Conservation (phyloP, 2,329 filamentous ascomycete species). For the Aspergillus fijiensis region DNA sequence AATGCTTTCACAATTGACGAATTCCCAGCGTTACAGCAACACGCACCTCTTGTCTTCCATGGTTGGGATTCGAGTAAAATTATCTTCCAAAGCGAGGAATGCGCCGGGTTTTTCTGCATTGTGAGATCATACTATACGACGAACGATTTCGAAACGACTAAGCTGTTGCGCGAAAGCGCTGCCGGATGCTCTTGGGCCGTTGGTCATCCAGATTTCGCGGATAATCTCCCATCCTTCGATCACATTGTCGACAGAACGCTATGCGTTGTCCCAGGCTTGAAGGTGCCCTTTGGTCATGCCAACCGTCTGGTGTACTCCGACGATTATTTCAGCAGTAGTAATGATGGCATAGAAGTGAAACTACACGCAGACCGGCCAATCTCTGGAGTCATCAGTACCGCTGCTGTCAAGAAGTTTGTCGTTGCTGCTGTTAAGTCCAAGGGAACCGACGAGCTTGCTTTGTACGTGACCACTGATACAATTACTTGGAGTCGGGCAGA, state of each 20-base stretch:
- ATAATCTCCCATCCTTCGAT: constrained; percentile 56
- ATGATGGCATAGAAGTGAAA: constrained; percentile 64
- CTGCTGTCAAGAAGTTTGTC: constrained; percentile 80
- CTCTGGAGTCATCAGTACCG: constrained; percentile 76
- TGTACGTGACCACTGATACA: constrained; percentile 85
- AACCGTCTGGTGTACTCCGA: constrained; percentile 80
- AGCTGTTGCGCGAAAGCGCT: constrained; percentile 66
- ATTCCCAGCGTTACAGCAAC: constrained; percentile 9
- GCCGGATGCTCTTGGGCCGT: constrained; percentile 87
- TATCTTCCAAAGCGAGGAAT: constrained; percentile 76
- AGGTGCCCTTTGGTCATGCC: constrained; percentile 69
- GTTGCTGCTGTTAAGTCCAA: constrained; percentile 77
- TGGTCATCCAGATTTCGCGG: constrained; percentile 65
- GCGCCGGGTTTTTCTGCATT: constrained; percentile 62
- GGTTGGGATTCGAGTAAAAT: constrained; percentile 80
- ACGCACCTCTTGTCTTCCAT: constrained; percentile 60
- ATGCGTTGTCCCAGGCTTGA: constrained; percentile 74
- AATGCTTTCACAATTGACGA: constrained; percentile 64
- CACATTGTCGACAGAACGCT: constrained; percentile 70
- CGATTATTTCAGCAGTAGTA: constrained; percentile 69
- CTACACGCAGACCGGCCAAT: constrained; percentile 73
- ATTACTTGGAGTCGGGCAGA: constrained; percentile 86
- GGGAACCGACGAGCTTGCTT: constrained; percentile 82
- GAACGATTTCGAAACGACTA: constrained; percentile 74
- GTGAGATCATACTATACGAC: constrained; percentile 71